Conservation (phyloP, 2,329 filamentous ascomycete species). For the Aspergillus ustus region DNA sequence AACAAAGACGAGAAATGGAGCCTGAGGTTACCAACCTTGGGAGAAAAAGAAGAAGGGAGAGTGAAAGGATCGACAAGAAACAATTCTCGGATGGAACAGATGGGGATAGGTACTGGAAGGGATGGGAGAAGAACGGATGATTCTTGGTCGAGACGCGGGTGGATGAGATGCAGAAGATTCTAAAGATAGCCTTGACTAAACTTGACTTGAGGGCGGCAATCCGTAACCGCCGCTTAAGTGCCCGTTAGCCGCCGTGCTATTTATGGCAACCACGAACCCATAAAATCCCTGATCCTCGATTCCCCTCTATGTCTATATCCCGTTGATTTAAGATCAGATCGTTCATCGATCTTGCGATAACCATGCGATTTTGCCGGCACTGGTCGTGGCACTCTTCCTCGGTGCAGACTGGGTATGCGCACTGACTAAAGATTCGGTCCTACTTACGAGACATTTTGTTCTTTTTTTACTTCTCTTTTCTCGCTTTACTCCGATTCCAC, state of each 20-base stretch:
- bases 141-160: conserved; percentile 29
- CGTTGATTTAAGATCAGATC: background rate
- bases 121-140: conserved; percentile 24
- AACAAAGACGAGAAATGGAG: conserved; percentile 9
- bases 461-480: background rate
- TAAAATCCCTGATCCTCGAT: background rate
- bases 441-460: background rate
- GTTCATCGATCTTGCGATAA: background rate
- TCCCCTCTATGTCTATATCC: background rate
- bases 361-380: background rate
- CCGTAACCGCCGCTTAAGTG: conserved; percentile 17
- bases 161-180: conserved; percentile 34
- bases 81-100: conserved; percentile 19
- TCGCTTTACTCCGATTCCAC: background rate
- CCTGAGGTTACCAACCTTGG: conserved; percentile 22
- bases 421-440: background rate
- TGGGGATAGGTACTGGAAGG: conserved; percentile 18
- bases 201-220: conserved; percentile 12
- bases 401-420: background rate
- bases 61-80: conserved; percentile 17
- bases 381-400: background rate
- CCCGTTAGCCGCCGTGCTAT: conserved; percentile 19
- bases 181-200: conserved; percentile 35
- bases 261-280: conserved; percentile 11
- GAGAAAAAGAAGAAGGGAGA: conserved; percentile 11